Evolutionary conservation across 768 basidiomycete species (phyloP).

Genomic region (Baorangia bicolor): DNA sequence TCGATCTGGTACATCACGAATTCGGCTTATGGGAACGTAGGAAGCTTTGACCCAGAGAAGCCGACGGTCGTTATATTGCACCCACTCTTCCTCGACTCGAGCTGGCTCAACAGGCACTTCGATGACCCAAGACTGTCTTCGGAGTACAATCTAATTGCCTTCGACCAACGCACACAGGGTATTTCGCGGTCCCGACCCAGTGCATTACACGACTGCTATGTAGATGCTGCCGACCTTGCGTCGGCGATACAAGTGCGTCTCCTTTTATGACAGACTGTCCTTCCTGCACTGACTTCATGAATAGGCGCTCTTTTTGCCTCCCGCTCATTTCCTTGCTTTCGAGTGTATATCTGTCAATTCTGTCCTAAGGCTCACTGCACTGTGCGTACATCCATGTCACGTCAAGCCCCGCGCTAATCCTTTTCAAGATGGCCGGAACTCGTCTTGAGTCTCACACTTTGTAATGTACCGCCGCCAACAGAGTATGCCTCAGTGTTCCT

Average conservation of each 20-base stretch:
- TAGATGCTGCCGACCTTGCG: constrained; percentile 76
- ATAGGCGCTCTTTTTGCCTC: constrained; percentile 61
- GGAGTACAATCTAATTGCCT: constrained; percentile 69
- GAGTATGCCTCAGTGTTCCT: constrained; percentile 47
- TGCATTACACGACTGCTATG: constrained; percentile 69
- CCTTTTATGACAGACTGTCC: neutral
- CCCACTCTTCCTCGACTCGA: constrained; percentile 64
- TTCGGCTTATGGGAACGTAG: constrained; percentile 54
- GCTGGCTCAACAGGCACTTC: constrained; percentile 66
- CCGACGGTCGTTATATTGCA: constrained; percentile 69
- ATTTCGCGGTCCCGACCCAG: constrained; percentile 52
- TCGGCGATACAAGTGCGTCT: constrained; percentile 56
- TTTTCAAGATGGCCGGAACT: constrained; percentile 65
- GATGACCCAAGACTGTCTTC: constrained; percentile 60
- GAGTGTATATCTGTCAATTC: constrained; percentile 56
- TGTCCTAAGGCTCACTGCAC: constrained; percentile 60
- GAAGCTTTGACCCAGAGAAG: constrained; percentile 62
- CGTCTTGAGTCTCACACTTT: constrained; percentile 64
- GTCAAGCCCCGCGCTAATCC: constrained; percentile 4
- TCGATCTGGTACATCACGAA: constrained; percentile 75
- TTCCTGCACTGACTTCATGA: neutral
- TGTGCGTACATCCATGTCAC: constrained; percentile 46
- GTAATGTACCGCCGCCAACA: constrained; percentile 63
- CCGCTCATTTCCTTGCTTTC: constrained; percentile 70
- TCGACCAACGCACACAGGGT: constrained; percentile 68